Base-by-base conservation (phyloP, 805 yeast genomes). In the Brettanomyces anomalus region DNA sequence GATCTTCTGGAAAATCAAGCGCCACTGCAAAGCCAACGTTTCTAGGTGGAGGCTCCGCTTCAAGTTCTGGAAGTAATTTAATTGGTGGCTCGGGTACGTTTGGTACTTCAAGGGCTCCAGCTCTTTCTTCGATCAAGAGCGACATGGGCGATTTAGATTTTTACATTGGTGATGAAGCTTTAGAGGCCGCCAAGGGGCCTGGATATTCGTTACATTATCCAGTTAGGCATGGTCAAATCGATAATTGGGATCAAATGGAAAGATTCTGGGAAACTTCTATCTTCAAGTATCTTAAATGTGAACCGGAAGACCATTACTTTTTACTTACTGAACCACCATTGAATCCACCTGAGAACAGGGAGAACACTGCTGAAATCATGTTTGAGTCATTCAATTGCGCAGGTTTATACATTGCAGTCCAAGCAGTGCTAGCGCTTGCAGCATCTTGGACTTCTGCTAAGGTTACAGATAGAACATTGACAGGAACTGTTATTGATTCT, bases 171-270 rank as follows among this genome's bases (percentile, higher is more conserved):
- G 93, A 93, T 56, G 97, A 90, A 62, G 98, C 98, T 1, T 58
- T 93, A 36, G 76, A 74, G 42, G 95, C 96, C 13, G 83, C 97
- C n/a, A 82, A 78, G 54, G 95, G 96, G 5, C 87, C 96, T 19
- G 71, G 86, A 24, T 93, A 93, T 65, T 82, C 89, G 24, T 69
- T 93, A 46, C 77, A 79, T 49, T 93, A 93, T 58, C 98, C 98
- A 16, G 88, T 93, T 47, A 83, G 88, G 64, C 98, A 93, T 60
- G 98, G 98, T 20, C 98, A 93, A 70, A 84, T 93, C 49, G 98
- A 93, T 64, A 87, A 93, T 64, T 93, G 98, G 98, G 98, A 93
- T 67, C 97, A 93, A 60, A 93, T 93, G 98, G 98, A 93, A 65
- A 76, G 98, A 61, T 90, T 88, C 65, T 93, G 98, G 98, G 97